A percentile compares a stretch with the other conserved stretches of the same genome.
These are phyloP conservation scores for Boletus rufocinnamomeus DNA, from an alignment of 768 basidiomycete genomes.

Conservation along the genomic window DNA sequence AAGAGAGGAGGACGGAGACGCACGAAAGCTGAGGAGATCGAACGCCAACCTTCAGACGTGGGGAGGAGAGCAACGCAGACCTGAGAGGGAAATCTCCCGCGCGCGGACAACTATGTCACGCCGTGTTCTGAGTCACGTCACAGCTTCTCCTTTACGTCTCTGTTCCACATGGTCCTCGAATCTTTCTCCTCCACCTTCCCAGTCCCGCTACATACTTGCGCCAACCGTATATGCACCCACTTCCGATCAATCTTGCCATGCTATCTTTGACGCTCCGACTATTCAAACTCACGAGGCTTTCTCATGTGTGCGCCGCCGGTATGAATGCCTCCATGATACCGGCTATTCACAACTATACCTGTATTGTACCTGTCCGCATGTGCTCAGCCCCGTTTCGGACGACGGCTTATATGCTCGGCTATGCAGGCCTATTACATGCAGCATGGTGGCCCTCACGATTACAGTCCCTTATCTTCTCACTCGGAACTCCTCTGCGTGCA, in stretches of 20 bases:
- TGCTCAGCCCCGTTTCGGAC: neutral
- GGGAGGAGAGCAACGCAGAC: slow-evolving; percentile 30
- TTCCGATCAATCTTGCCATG: slow-evolving; percentile 5
- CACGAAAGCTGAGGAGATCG: slow-evolving; percentile 15
- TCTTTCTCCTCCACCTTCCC: neutral
- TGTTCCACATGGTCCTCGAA: slow-evolving; percentile 20
- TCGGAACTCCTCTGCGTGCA: neutral
- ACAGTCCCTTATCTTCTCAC: neutral
- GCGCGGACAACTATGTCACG: slow-evolving; percentile 8
- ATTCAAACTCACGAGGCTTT: neutral
- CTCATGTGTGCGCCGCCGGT: neutral
- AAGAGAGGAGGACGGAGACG: slow-evolving; percentile 13
- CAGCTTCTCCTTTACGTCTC: slow-evolving; percentile 15
- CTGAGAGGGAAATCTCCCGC: slow-evolving; percentile 18
- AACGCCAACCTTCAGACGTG: slow-evolving; percentile 26
- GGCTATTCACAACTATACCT: neutral
- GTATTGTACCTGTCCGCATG: slow-evolving; percentile 6
- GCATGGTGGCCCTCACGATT: neutral
- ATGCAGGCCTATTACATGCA: neutral
- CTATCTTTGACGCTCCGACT: slow-evolving; percentile 5
- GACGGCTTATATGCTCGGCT: slow-evolving; percentile 7
- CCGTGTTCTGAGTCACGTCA: neutral
- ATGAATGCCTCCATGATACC: neutral
- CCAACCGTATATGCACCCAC: too few species aligned
- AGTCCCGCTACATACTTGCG: neutral